Evolutionary conservation across 2,329 filamentous ascomycete species (phyloP).

Genomic region (Botryosphaeria agaves): DNA sequence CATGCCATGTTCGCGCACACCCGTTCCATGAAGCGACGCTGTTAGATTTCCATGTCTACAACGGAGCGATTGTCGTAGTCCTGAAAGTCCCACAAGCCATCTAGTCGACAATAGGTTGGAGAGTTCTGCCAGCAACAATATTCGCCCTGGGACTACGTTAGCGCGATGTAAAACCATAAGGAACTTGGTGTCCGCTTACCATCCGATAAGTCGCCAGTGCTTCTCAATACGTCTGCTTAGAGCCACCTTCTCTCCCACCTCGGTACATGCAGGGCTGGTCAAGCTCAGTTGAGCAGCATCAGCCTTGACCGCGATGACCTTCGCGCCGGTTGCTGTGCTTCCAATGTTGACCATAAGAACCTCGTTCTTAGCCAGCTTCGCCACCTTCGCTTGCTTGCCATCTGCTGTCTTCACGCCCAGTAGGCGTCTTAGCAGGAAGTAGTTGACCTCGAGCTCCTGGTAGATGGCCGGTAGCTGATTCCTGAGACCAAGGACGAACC

Average conservation of each 20-base stretch:
- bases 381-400: conserved; percentile 98
- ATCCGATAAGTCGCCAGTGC: conserved; percentile 92
- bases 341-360: conserved; percentile 99
- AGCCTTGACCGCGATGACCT: conserved; percentile 92
- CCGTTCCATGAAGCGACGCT: too few relatives aligned
- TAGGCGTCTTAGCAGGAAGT: conserved; percentile 87
- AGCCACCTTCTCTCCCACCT: conserved; percentile 95
- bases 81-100: too few relatives aligned
- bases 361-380: conserved; percentile 95
- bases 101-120: conserved; percentile 13
- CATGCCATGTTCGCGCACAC: too few relatives aligned
- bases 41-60: too few relatives aligned
- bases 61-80: too few relatives aligned
- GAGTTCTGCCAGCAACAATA: conserved; percentile 14
- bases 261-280: conserved; percentile 74
- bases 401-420: conserved; percentile 95
- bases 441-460: conserved; percentile 97
- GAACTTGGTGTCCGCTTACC: conserved; percentile 21
- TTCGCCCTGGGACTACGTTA: conserved; percentile 8
- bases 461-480: conserved; percentile 92
- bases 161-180: neutral
- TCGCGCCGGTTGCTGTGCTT: conserved; percentile 90
- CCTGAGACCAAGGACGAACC: conserved; percentile 90
- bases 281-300: conserved; percentile 91
- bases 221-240: conserved; percentile 95